Evolutionary conservation across 176 grass and related monocot species (phyloP).

Genomic region (Rhynchospora breviuscula): DNA sequence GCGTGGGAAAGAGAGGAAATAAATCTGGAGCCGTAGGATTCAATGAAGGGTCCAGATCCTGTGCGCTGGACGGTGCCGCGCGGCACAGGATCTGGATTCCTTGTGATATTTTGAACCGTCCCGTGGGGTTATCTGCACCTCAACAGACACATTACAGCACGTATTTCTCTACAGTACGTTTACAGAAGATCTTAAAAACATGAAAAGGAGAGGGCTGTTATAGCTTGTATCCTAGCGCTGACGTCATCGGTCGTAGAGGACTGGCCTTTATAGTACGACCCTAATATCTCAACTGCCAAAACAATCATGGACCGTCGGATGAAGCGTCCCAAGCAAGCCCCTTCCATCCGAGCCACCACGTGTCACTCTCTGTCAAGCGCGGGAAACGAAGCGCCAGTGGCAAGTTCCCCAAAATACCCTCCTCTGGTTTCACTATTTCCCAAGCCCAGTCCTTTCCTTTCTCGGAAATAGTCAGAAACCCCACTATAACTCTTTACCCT

Average conservation of each 20-base stretch:
- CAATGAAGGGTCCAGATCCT: too few species aligned
- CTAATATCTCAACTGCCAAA: conserved; percentile 3
- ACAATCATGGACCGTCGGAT: background rate
- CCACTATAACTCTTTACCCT: too few species aligned
- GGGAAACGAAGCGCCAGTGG: conserved; percentile 13
- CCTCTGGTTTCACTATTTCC: background rate
- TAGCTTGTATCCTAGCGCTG: background rate
- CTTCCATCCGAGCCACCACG: background rate
- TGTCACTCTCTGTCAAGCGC: background rate
- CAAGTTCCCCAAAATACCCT: background rate
- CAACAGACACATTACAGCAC: too few species aligned
- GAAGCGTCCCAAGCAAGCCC: background rate
- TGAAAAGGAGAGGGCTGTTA: too few species aligned
- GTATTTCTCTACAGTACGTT: too few species aligned
- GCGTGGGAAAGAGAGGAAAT: too few species aligned
- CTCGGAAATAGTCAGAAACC: background rate
- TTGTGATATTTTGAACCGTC: too few species aligned
- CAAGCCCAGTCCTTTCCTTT: background rate
- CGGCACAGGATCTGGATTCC: too few species aligned
- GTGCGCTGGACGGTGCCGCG: too few species aligned
- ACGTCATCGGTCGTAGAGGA: background rate
- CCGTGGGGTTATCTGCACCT: too few species aligned
- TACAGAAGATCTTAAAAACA: too few species aligned
- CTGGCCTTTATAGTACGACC: background rate
- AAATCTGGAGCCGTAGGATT: too few species aligned